Evolutionary conservation across 2,329 filamentous ascomycete species (phyloP).

Genomic region (Bertia moriformis): DNA sequence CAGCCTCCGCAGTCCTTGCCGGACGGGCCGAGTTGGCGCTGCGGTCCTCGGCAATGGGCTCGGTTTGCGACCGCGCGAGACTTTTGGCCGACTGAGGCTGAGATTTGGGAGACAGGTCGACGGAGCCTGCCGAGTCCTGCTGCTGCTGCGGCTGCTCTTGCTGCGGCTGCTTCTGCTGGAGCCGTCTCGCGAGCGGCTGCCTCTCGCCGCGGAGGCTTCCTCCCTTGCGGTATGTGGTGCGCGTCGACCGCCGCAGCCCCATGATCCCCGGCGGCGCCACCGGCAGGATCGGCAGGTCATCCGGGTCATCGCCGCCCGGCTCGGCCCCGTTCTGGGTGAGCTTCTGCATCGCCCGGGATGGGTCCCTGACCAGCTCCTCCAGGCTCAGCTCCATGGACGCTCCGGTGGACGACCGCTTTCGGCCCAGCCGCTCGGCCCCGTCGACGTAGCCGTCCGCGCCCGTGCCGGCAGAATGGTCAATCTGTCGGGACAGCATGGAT

Average conservation of each 20-base stretch:
- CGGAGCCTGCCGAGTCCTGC: neutral
- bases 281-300: neutral
- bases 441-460: slow-evolving; percentile 49
- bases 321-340: too few relatives aligned
- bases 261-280: slow-evolving; percentile 31
- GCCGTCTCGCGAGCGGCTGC: too few relatives aligned
- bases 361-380: slow-evolving; percentile 37
- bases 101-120: neutral
- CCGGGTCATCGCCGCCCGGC: too few relatives aligned
- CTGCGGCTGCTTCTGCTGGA: slow-evolving; percentile 40
- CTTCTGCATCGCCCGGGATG: slow-evolving; percentile 33
- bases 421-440: slow-evolving; percentile 52
- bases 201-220: slow-evolving; percentile 55
- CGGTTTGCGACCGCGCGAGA: too few relatives aligned
- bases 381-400: slow-evolving; percentile 16
- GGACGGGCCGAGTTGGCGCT: too few relatives aligned
- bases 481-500: slow-evolving; percentile 61
- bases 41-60: too few relatives aligned
- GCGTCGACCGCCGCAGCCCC: slow-evolving; percentile 52
- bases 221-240: slow-evolving; percentile 51
- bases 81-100: neutral
- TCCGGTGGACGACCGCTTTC: slow-evolving; percentile 37
- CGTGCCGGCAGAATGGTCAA: slow-evolving; percentile 50
- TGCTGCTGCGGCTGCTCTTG: slow-evolving; percentile 23
- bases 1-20: too few relatives aligned